Base-by-base conservation (phyloP, 768 basidiomycete genomes). In the Termitomyces sp. region DNA sequence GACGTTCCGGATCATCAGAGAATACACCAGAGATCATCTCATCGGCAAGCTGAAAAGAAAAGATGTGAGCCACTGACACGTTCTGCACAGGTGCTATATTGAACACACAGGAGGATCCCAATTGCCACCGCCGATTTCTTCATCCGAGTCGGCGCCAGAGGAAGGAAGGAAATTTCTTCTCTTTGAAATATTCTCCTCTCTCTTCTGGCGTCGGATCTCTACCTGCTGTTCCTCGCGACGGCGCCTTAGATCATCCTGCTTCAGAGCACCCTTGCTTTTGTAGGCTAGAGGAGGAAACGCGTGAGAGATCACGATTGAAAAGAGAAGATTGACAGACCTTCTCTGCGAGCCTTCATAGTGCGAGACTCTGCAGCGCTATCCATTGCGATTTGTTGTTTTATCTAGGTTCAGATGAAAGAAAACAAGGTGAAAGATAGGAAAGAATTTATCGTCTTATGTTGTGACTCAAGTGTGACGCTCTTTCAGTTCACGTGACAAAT, bases 111-210 rank as follows among this genome's bases (percentile, higher is more conserved):
- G 86, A 66, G 85, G 78, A 70, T 94, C 88, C 89, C 90, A 92
- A 55, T 68, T 77, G 64, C 81, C 82, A 62, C 76, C 69, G 57
- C 80, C 73, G 64, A 85, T 79, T 68, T 96, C 94, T 59, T 98
- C 96, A 82, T 98, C 96, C 50, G 94, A 97, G 68, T 98, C 96
- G 56, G 73, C 77, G 54, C 79, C 76, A 45, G 82, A 73, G 25
- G 83, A 79, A 33, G 93, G 86, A 54, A 94, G 80, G 68, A 96
- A 91, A 72, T 98, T 98, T 59, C 97, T 81, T 71, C 97, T 83
- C 80, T 99, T 99, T 56, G 95, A 91, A 58, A 98, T 95, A 70
- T 94, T 95, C 73, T 99, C 97, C 70, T 99, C 97, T 63, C 97
- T 82, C 77, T 98, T 98, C 77, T 96, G 93, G 68, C 94, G 84